These are phyloP conservation scores for Periconia digitata DNA, from an alignment of 2,329 filamentous ascomycete genomes.

Conservation along the genomic window DNA sequence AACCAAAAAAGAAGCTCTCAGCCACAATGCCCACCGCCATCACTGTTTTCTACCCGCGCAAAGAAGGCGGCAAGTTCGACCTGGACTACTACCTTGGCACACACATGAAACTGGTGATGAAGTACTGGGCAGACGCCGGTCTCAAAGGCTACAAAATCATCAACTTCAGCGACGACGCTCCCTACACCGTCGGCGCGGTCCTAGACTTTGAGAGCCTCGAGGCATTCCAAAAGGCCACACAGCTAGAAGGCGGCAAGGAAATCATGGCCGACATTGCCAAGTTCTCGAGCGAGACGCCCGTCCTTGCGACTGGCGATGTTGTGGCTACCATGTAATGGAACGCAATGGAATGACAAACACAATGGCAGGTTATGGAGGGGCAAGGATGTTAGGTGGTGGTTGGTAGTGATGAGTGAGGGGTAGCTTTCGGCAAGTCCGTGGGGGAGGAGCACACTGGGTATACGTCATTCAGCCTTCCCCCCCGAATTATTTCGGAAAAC, in stretches of 20 bases:
- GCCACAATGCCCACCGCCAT: too few relatives aligned
- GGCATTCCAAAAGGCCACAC: constrained; percentile 19
- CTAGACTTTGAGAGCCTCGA: constrained; percentile 31
- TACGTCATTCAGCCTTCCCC: too few relatives aligned
- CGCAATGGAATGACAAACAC: too few relatives aligned
- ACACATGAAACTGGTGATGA: constrained; percentile 51
- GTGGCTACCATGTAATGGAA: too few relatives aligned
- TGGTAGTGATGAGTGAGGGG: too few relatives aligned
- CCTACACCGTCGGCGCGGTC: constrained; percentile 20
- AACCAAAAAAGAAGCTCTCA: too few relatives aligned
- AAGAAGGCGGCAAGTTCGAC: constrained; percentile 46
- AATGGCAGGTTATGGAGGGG: too few relatives aligned
- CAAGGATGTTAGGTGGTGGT: too few relatives aligned
- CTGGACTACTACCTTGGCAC: constrained; percentile 52
- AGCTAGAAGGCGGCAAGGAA: constrained; percentile 27
- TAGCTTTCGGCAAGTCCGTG: too few relatives aligned
- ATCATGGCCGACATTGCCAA: constrained; percentile 38
- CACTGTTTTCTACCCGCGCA: constrained; percentile 46
- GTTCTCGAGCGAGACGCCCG: not conserved
- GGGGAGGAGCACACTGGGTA: too few relatives aligned
- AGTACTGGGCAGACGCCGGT: constrained; percentile 45
- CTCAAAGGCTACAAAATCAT: constrained; percentile 34
- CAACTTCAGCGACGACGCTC: constrained; percentile 20
- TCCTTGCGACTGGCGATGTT: not conserved
- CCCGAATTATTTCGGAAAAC: too few relatives aligned